Evolutionary conservation across 257 asterid genomes (phyloP).

Genomic region (Plantago major): DNA sequence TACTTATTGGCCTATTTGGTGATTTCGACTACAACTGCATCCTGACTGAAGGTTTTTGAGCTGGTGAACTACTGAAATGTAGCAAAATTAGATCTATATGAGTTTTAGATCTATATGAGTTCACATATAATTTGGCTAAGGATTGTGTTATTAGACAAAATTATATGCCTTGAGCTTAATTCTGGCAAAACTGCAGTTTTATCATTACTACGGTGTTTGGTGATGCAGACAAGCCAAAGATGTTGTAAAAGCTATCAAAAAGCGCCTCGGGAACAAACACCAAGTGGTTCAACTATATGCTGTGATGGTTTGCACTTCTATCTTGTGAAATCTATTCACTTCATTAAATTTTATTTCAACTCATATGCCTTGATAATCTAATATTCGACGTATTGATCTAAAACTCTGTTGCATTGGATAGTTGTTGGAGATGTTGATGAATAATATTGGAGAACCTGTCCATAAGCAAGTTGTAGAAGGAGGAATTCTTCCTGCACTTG

Average conservation of each 20-base stretch:
- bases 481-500: constrained; percentile 72
- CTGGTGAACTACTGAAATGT: not conserved
- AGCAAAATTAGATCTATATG: not conserved
- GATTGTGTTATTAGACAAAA: not conserved
- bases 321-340: constrained; percentile 6
- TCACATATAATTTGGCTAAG: no score
- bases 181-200: not conserved
- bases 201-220: constrained; percentile 7
- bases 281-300: constrained; percentile 61
- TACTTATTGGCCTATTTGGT: not conserved
- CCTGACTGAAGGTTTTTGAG: not conserved
- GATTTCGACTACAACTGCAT: not conserved
- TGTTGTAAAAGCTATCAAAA: constrained; percentile 83
- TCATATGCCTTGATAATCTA: no score
- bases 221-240: constrained; percentile 71
- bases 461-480: constrained; percentile 85
- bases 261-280: constrained; percentile 75
- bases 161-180: not conserved
- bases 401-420: constrained; percentile 32
- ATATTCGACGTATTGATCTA: constrained; percentile 14
- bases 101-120: no score
- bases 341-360: not conserved
- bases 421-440: constrained; percentile 96
- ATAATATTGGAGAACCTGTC: constrained; percentile 86
- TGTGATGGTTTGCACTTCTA: constrained; percentile 52